Evolutionary conservation across 371 early-diverging fungal species (phyloP).

Genomic region (Saksenaea oblongispora): DNA sequence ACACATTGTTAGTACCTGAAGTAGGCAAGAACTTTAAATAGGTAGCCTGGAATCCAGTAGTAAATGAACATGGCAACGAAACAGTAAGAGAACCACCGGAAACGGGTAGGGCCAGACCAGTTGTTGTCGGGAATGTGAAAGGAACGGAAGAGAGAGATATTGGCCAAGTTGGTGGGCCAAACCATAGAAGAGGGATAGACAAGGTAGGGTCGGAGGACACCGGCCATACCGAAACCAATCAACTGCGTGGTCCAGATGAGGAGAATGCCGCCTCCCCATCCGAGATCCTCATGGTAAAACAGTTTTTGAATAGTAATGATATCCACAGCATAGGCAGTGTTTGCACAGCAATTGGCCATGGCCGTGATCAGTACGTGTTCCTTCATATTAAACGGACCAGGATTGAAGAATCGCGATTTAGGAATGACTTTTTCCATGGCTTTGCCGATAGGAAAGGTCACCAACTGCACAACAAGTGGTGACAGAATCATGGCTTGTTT

Average conservation of each 20-base stretch:
- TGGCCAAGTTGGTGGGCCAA: slow-evolving; percentile 79
- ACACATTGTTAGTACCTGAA: no score
- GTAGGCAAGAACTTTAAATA: slow-evolving; percentile 69
- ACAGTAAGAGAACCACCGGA: slow-evolving; percentile 66
- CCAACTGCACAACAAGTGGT: slow-evolving; percentile 59
- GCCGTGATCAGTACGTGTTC: slow-evolving; percentile 82
- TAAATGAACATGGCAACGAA: slow-evolving; percentile 64
- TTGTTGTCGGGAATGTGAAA: slow-evolving; percentile 60
- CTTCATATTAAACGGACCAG: slow-evolving; percentile 86
- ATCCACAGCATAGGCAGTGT: slow-evolving; percentile 75
- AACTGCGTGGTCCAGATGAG: slow-evolving; percentile 71
- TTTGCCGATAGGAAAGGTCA: slow-evolving; percentile 68
- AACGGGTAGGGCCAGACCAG: slow-evolving; percentile 52
- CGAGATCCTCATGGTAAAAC: slow-evolving; percentile 62
- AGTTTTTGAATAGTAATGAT: slow-evolving; percentile 69
- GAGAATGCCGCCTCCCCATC: slow-evolving; percentile 59
- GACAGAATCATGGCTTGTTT: slow-evolving; percentile 50
- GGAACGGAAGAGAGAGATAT: slow-evolving; percentile 72
- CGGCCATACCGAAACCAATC: slow-evolving; percentile 85
- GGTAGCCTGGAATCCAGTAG: slow-evolving; percentile 79
- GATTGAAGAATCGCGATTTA: slow-evolving; percentile 62
- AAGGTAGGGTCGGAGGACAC: slow-evolving; percentile 71
- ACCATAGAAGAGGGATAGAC: slow-evolving; percentile 87
- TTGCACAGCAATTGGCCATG: slow-evolving; percentile 56
- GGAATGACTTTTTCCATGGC: slow-evolving; percentile 63